Conservation (phyloP, 2,329 filamentous ascomycete genomes). For the Aspergillus pseudoterreus region DNA sequence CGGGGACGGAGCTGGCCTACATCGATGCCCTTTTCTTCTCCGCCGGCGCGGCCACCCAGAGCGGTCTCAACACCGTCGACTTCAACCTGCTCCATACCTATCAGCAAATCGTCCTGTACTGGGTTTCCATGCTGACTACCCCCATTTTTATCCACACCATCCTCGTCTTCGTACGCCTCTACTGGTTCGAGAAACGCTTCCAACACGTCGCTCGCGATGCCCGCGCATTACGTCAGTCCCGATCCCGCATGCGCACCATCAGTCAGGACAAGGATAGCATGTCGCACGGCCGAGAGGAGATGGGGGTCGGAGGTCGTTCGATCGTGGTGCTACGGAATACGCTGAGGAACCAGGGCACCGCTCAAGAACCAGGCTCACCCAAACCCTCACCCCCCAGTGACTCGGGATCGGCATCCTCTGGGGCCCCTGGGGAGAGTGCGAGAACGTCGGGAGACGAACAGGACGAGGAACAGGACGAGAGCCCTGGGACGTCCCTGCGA, state of each 20-base stretch:
- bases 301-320: slow-evolving; percentile 33
- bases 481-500: slow-evolving; percentile 5
- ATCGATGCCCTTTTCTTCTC: slow-evolving; percentile 87
- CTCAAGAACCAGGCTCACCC: slow-evolving; percentile 14
- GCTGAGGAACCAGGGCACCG: slow-evolving; percentile 23
- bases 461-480: slow-evolving; percentile 10
- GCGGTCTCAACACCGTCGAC: slow-evolving; percentile 77
- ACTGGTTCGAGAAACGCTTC: slow-evolving; percentile 98
- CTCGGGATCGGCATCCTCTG: slow-evolving; percentile 23
- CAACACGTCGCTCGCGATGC: slow-evolving; percentile 76
- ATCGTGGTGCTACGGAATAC: slow-evolving; percentile 38
- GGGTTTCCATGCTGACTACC: slow-evolving; percentile 70
- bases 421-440: slow-evolving; percentile 17
- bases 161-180: slow-evolving; percentile 87
- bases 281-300: slow-evolving; percentile 31
- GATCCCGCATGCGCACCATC: slow-evolving; percentile 55
- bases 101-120: slow-evolving; percentile 69
- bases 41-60: slow-evolving; percentile 84
- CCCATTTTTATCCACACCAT: slow-evolving; percentile 80
- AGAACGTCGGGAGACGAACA: slow-evolving; percentile 8
- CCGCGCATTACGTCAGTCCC: slow-evolving; percentile 61
- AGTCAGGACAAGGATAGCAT: slow-evolving; percentile 44
- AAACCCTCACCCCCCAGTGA: slow-evolving; percentile 23
- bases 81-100: slow-evolving; percentile 66
- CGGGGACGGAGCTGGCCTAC: slow-evolving; percentile 62